phyloP scores from a whole-genome alignment of 2,329 filamentous ascomycete species.

The Alternaria conjuncta region DNA sequence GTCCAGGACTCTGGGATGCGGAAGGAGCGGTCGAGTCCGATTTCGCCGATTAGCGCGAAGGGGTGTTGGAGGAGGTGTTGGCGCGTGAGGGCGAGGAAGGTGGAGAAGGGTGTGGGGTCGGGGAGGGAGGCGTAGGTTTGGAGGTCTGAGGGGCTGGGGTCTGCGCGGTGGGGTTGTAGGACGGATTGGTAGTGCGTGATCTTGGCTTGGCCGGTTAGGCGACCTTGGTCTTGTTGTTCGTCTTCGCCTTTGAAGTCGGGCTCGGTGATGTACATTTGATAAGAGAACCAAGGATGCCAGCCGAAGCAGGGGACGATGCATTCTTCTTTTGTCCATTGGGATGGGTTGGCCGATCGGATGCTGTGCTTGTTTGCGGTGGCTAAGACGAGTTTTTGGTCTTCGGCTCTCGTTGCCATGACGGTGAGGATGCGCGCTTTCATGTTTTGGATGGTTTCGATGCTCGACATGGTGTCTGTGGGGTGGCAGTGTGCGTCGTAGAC shows the following conservation, averaged over 20 bases:
- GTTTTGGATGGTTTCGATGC: constrained; percentile 61
- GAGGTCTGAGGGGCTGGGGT: constrained; percentile 48
- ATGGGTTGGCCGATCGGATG: constrained; percentile 45
- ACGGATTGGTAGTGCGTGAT: constrained; percentile 71
- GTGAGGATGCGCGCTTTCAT: constrained; percentile 74
- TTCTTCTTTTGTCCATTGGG: constrained; percentile 43
- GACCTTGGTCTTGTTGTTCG: constrained; percentile 44
- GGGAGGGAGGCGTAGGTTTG: constrained; percentile 59
- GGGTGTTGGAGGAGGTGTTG: constrained; percentile 64
- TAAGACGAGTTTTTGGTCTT: constrained; percentile 77
- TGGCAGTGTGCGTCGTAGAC: constrained; percentile 84
- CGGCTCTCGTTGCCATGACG: constrained; percentile 76
- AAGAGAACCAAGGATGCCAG: constrained; percentile 87
- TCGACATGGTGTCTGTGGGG: constrained; percentile 77
- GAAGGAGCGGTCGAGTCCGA: constrained; percentile 79
- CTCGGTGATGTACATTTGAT: constrained; percentile 67
- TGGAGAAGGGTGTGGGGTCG: constrained; percentile 64
- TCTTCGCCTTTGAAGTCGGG: background rate
- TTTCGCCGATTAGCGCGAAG: constrained; percentile 74
- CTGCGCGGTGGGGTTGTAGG: constrained; percentile 57
- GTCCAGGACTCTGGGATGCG: constrained; percentile 70
- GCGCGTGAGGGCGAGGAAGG: constrained; percentile 64
- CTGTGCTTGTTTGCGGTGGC: constrained; percentile 64
- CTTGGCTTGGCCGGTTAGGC: constrained; percentile 55
- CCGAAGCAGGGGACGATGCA: constrained; percentile 76